phyloP scores from a whole-genome alignment of 2,329 filamentous ascomycete species.

The Graphium sp. region DNA sequence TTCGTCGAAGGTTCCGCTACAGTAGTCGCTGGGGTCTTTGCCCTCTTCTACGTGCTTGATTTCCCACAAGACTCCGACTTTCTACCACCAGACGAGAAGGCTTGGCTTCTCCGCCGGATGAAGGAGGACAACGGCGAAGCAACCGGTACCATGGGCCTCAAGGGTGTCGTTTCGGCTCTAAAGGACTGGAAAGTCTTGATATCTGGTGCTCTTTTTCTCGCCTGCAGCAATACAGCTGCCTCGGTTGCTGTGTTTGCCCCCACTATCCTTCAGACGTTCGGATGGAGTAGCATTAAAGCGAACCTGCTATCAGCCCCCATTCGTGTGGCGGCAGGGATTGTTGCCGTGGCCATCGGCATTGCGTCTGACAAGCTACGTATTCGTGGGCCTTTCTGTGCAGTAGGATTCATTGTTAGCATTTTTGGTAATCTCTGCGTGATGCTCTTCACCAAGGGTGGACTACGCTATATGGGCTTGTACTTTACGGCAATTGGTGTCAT shows the following conservation, averaged over 20 bases:
- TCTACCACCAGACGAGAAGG: conserved; percentile 18
- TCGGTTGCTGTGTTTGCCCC: conserved; percentile 15
- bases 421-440: conserved; percentile 17
- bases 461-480: conserved; percentile 13
- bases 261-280: conserved; percentile 16
- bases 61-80: conserved; percentile 19
- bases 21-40: conserved; percentile 14
- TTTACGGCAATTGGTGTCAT: conserved; percentile 14
- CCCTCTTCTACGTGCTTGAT: conserved; percentile 19
- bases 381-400: conserved; percentile 10
- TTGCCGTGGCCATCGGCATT: conserved; percentile 14
- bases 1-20: conserved; percentile 20
- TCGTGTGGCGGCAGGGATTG: conserved; percentile 11
- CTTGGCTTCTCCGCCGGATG: conserved; percentile 7
- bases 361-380: conserved; percentile 10
- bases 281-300: conserved; percentile 13
- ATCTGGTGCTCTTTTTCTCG: conserved; percentile 12
- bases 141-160: conserved; percentile 8
- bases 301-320: conserved; percentile 14
- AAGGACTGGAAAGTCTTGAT: conserved; percentile 30
- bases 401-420: conserved; percentile 9
- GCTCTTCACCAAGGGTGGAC: conserved; percentile 8
- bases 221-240: conserved; percentile 12
- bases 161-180: conserved; percentile 34
- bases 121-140: conserved; percentile 7